Percentiles rank a stretch among this genome's conserved stretches.
Conservation (phyloP, 352 stramenopile species). For the Globisporangium megalacanthum region DNA sequence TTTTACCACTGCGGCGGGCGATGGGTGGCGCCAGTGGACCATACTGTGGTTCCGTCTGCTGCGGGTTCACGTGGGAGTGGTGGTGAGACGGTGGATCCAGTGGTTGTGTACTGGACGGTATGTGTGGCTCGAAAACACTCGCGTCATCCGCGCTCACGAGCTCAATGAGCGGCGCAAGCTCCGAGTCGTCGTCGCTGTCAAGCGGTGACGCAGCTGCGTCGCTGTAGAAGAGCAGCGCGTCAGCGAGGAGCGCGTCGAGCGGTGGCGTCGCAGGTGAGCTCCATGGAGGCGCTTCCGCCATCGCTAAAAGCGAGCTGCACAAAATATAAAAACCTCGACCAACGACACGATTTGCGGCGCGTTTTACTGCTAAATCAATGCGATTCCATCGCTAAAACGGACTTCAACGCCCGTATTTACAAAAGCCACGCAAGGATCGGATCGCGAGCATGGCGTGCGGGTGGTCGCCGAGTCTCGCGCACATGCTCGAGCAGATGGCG, state of each 20-base stretch:
- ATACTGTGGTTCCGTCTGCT: too few species aligned
- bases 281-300: background rate
- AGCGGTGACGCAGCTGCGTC: background rate
- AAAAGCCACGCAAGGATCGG: background rate
- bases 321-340: too few species aligned
- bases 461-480: conserved; percentile 55
- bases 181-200: background rate
- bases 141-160: background rate
- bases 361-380: too few species aligned
- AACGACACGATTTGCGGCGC: too few species aligned
- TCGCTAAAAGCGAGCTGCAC: background rate
- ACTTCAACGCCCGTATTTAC: too few species aligned
- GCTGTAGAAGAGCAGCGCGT: background rate
- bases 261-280: background rate
- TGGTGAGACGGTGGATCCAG: too few species aligned
- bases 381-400: too few species aligned
- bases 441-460: conserved; percentile 47
- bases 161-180: background rate
- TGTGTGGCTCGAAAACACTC: background rate
- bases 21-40: too few species aligned
- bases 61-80: too few species aligned
- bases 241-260: background rate
- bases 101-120: background rate
- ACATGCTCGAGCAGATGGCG: conserved; percentile 61
- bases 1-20: too few species aligned